A percentile compares a stretch with the other conserved stretches of the same genome.
Conservation (phyloP, 768 basidiomycete species). For the Podaxis sp. region DNA sequence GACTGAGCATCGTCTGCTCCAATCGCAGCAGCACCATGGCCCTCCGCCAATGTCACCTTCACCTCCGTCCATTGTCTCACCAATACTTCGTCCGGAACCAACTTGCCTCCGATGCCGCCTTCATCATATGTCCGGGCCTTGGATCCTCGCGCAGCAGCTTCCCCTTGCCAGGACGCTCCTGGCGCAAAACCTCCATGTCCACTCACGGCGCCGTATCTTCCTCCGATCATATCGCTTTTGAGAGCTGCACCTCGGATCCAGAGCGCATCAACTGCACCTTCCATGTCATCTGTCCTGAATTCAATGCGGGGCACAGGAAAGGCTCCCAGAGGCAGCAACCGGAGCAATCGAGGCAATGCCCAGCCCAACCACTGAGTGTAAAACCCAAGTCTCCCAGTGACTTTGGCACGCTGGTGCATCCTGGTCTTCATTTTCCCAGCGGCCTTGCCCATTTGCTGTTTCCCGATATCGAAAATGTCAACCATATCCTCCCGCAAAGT, state of each 20-base stretch:
- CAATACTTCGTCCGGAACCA: slow-evolving; percentile 30
- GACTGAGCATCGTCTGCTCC: slow-evolving; percentile 12
- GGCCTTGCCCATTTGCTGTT: neutral
- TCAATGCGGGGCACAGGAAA: slow-evolving; percentile 36
- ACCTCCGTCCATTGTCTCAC: slow-evolving; percentile 33
- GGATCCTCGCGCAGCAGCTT: neutral
- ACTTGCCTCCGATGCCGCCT: slow-evolving; percentile 20
- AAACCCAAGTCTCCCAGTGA: slow-evolving; percentile 14
- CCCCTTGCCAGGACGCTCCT: slow-evolving; percentile 3
- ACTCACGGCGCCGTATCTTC: neutral
- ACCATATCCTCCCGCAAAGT: slow-evolving; percentile 7
- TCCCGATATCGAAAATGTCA: neutral
- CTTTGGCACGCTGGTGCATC: neutral
- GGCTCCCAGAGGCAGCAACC: slow-evolving; percentile 20
- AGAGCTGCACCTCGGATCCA: slow-evolving; percentile 20
- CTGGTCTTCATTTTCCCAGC: slow-evolving; percentile 1
- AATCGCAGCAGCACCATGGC: neutral
- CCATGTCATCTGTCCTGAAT: slow-evolving; percentile 27
- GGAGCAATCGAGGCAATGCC: slow-evolving; percentile 27
- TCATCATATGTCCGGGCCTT: neutral
- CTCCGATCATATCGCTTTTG: neutral
- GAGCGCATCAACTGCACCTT: slow-evolving; percentile 26
- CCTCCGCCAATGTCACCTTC: slow-evolving; percentile 26
- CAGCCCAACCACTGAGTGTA: slow-evolving; percentile 26
- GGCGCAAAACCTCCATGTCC: slow-evolving; percentile 10